phyloP scores from a whole-genome alignment of 163 green algal species.

The Chlorella variabilis region DNA sequence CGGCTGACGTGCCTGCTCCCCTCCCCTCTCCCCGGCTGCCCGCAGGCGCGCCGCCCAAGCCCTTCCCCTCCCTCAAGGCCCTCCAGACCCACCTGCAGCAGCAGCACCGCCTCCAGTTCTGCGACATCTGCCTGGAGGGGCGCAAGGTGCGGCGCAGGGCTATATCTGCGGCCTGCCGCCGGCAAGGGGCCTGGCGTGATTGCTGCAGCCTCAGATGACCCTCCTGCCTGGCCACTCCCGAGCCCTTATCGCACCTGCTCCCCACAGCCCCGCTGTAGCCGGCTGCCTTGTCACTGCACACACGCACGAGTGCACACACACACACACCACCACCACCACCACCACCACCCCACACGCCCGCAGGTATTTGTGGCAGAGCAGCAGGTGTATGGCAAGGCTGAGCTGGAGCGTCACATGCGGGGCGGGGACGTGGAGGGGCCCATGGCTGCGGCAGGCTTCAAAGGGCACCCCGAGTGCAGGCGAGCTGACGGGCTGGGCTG shows the following conservation, averaged over 20 bases:
- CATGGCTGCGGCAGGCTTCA: constrained; percentile 87
- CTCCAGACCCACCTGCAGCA: constrained; percentile 75
- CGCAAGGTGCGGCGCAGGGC: constrained; percentile 79
- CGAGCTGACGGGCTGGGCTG: no score
- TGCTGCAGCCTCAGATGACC: no score
- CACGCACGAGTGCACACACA: no score
- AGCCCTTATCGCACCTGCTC: no score
- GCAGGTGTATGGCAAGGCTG: constrained; percentile 81
- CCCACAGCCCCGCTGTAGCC: no score
- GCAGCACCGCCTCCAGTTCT: constrained; percentile 79
- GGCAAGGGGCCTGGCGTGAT: no score
- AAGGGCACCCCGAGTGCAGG: constrained; percentile 80
- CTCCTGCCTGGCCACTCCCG: no score
- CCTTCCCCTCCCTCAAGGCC: constrained; percentile 67
- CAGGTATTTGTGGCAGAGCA: constrained; percentile 96
- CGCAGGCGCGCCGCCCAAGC: constrained; percentile 12
- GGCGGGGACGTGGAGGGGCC: constrained; percentile 80
- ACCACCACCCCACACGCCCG: not conserved
- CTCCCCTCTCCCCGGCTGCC: no score
- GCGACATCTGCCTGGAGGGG: constrained; percentile 88
- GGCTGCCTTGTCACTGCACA: no score
- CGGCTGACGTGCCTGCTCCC: no score
- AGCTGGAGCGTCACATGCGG: constrained; percentile 82
- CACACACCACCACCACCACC: no score
- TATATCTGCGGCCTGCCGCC: no score